Percentiles rank a stretch among this genome's conserved stretches.
phyloP scores from a whole-genome alignment of 805 yeast species.

The Nadsonia fulvescens region DNA sequence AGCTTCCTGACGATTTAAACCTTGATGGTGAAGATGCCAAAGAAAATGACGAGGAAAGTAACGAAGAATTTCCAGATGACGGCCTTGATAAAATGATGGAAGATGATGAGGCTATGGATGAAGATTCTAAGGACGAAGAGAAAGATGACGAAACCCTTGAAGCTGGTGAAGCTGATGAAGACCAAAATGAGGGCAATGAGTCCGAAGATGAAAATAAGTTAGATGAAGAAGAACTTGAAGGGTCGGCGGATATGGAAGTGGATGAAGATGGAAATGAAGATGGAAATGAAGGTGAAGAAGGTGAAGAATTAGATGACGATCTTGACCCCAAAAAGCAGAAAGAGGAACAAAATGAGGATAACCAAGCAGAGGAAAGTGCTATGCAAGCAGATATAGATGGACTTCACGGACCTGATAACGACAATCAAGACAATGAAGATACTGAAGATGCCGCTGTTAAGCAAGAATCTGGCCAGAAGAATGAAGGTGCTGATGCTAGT shows the following conservation, averaged over 20 bases:
- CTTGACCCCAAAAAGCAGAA: slow-evolving; percentile 16
- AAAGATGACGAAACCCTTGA: slow-evolving; percentile 17
- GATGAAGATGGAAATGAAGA: slow-evolving; percentile 16
- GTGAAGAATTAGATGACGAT: too few species aligned
- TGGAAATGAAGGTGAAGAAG: slow-evolving; percentile 19
- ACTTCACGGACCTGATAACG: slow-evolving; percentile 45
- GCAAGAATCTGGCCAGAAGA: slow-evolving; percentile 26
- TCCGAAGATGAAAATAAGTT: slow-evolving; percentile 20
- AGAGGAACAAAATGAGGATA: slow-evolving; percentile 16
- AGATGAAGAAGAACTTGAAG: slow-evolving; percentile 14
- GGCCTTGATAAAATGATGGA: slow-evolving; percentile 11
- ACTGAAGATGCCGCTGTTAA: slow-evolving; percentile 31
- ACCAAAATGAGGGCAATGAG: slow-evolving; percentile 16
- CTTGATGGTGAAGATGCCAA: slow-evolving; percentile 67
- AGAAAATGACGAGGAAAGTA: slow-evolving; percentile 36
- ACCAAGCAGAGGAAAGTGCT: slow-evolving; percentile 10
- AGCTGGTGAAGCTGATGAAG: slow-evolving; percentile 12
- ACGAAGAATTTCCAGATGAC: slow-evolving; percentile 19
- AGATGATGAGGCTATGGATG: slow-evolving; percentile 15
- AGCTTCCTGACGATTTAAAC: slow-evolving; percentile 82
- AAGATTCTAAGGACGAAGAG: slow-evolving; percentile 14
- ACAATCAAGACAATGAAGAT: slow-evolving; percentile 52
- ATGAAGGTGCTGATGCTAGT: slow-evolving; percentile 42
- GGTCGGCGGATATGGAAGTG: slow-evolving; percentile 12
- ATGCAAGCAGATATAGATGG: slow-evolving; percentile 20